Base-by-base conservation (phyloP, 108 stramenopile genomes). In the Bacterosira constricta region DNA sequence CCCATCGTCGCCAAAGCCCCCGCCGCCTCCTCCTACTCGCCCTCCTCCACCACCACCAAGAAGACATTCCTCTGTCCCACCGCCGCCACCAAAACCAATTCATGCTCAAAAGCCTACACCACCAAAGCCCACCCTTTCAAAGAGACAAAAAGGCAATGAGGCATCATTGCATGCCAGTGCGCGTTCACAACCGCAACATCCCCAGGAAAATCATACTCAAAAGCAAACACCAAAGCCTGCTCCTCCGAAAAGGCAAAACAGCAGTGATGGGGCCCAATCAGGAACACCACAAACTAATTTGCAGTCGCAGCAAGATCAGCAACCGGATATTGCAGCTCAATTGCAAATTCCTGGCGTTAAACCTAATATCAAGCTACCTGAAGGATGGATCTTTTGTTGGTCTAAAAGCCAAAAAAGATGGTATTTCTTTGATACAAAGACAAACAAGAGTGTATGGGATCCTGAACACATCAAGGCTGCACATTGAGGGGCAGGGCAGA, bases 311-410 rank as follows among this genome's bases (percentile, higher is more conserved):
- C 66, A 52, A 59, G 55, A 15, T 25, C 38, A 23, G 30, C 64
- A 45, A 27, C 63, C 32, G 11, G 39, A 53, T 18, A 6, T 38
- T 18, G 60, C 69, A 62, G 29, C 29, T 69, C 39, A 91, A 42
- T 53, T 88, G 37, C 83, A 86, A 46, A 82, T 57, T 63, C 86
- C 88, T 1, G 80, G 81, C 53, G 56, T 61, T 18, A 90, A 88
- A 63, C 91, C 91, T 5, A 70, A 83, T 1, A 79, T 92, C 13
- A 53, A 86, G 23, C 69, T 92, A 31, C 91, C 89, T 26, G 71
- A 81, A 21, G 87, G 84, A 4, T 92, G 91, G 91, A 88, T 90
- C 67, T 86, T 79, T 50, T 82, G 85, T 7, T 91, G 88, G 88
- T 87, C 86, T 2, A 92, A 89, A 56, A 82, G 82, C 59, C 88